These are phyloP conservation scores for Themeda triandra DNA, from an alignment of 176 grass and related monocot genomes.

Conservation along the genomic window DNA sequence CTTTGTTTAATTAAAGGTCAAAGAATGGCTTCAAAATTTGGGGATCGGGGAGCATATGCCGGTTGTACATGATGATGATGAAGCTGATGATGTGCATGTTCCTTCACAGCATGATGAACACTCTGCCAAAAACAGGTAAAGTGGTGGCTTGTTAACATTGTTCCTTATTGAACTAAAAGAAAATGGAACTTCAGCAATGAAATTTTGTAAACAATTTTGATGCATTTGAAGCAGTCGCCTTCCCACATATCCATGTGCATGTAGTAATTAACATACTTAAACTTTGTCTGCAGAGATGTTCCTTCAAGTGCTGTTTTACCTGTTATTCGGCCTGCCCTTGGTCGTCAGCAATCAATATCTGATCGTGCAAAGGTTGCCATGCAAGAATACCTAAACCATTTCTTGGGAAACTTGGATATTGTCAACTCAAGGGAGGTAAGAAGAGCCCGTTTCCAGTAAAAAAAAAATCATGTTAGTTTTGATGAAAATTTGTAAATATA, in stretches of 20 bases:
- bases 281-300: conserved; percentile 55
- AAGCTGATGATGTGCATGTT: conserved; percentile 60
- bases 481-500: background rate
- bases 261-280: background rate
- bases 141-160: background rate
- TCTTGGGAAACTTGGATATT: conserved; percentile 85
- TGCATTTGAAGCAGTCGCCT: background rate
- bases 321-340: conserved; percentile 67
- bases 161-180: background rate
- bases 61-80: conserved; percentile 71
- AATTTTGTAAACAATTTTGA: background rate
- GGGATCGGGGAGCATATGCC: conserved; percentile 63
- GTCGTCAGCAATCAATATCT: conserved; percentile 69
- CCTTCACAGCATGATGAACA: conserved; percentile 57
- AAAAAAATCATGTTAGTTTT: background rate
- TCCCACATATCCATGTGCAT: background rate
- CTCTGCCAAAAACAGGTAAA: conserved; percentile 58
- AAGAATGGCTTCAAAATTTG: conserved; percentile 92
- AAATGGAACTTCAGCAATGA: background rate
- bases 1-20: conserved; percentile 56
- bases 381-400: conserved; percentile 83
- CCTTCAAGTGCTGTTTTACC: conserved; percentile 73
- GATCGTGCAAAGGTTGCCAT: conserved; percentile 76
- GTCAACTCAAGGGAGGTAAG: conserved; percentile 71
- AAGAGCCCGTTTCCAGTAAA: background rate